phyloP scores from a whole-genome alignment of 164 flowering plant genomes.

The Vitis labrusca region DNA sequence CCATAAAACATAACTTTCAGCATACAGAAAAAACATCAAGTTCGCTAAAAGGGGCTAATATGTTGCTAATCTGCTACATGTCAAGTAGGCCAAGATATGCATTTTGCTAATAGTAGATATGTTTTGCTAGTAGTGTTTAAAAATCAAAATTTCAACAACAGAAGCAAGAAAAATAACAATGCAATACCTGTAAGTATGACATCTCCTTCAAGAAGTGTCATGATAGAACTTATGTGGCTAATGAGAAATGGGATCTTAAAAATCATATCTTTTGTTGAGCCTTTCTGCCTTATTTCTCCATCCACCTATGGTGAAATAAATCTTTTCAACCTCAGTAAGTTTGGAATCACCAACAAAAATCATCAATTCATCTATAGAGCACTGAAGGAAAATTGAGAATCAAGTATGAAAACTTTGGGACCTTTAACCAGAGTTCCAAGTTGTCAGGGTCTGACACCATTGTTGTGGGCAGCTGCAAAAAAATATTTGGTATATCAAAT shows the following conservation, averaged over 20 bases:
- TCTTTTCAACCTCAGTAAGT: not conserved
- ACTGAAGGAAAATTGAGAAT: not conserved
- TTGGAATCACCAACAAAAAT: not conserved
- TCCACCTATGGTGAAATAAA: constrained; percentile 58
- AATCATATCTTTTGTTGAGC: constrained; percentile 91
- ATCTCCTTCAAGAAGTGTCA: constrained; percentile 98
- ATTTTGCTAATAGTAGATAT: no score
- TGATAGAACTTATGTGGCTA: constrained; percentile 91
- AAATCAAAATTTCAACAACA: not conserved
- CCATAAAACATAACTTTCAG: no score
- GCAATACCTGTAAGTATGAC: constrained; percentile 89
- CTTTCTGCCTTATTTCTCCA: constrained; percentile 79
- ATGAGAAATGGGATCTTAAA: constrained; percentile 88
- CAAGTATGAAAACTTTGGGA: constrained; percentile 17
- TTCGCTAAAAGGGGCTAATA: no score
- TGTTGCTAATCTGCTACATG: no score
- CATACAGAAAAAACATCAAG: no score
- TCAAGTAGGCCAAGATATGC: no score
- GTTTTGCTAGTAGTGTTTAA: not conserved
- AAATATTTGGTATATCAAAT: not conserved
- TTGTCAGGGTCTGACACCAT: constrained; percentile 79
- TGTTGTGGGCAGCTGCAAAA: constrained; percentile 65
- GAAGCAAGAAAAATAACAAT: not conserved
- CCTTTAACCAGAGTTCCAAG: constrained; percentile 93
- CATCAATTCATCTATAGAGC: not conserved